Evolutionary conservation across 768 basidiomycete species (phyloP).

Genomic region (Podaxis pistillaris): DNA sequence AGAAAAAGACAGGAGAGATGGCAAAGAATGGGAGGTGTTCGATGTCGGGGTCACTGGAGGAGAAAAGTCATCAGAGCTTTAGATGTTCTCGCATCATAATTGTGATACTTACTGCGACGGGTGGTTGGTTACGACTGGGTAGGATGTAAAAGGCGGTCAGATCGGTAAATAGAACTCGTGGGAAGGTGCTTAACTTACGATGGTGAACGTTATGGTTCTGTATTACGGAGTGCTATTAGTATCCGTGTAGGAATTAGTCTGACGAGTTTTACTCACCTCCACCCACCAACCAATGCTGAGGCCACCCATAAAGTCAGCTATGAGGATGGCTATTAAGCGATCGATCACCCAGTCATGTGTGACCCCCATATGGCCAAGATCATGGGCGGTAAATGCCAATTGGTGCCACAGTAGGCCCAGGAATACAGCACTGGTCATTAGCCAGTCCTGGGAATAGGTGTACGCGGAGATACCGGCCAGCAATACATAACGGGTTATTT

Average conservation of each 20-base stretch:
- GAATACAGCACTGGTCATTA: conserved; percentile 70
- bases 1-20: conserved; percentile 84
- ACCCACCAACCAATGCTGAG: conserved; percentile 99
- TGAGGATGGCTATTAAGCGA: conserved; percentile 70
- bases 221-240: conserved; percentile 1
- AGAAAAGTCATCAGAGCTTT: conserved; percentile 10
- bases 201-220: conserved; percentile 97
- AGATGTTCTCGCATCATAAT: not conserved
- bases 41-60: conserved; percentile 74
- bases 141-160: conserved; percentile 13
- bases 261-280: conserved; percentile 59
- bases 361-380: conserved; percentile 93
- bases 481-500: conserved; percentile 73
- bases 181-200: conserved; percentile 49
- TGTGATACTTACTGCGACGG: conserved; percentile 75
- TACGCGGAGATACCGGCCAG: conserved; percentile 59
- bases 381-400: conserved; percentile 88
- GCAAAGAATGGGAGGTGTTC: conserved; percentile 94
- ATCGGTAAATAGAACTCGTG: not conserved
- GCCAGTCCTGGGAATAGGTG: conserved; percentile 63
- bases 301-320: conserved; percentile 89
- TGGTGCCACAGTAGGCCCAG: conserved; percentile 96
- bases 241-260: conserved; percentile 10
- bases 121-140: conserved; percentile 91
- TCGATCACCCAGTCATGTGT: conserved; percentile 86